phyloP scores from a whole-genome alignment of 257 asterid species.

The Nemophila menziesii region DNA sequence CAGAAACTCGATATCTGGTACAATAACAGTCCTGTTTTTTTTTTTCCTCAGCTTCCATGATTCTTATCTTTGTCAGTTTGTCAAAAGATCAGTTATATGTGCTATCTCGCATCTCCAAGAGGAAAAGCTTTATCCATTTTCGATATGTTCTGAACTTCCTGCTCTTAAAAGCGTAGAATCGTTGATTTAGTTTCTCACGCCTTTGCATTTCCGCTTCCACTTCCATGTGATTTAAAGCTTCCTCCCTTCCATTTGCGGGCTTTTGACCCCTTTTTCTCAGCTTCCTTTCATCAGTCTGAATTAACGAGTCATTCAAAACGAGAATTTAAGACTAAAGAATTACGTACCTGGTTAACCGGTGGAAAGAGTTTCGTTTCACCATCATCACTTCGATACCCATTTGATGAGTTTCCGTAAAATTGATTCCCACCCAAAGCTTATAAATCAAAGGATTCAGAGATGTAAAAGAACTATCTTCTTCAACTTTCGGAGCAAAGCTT shows the following conservation, averaged over 20 bases:
- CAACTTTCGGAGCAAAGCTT: conserved; percentile 55
- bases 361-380: conserved; percentile 41
- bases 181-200: conserved; percentile 31
- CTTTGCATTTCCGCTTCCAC: conserved; percentile 36
- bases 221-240: conserved; percentile 16
- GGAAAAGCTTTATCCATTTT: conserved; percentile 37
- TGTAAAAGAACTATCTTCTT: conserved; percentile 44
- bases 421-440: conserved; percentile 33
- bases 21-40: conserved; percentile 10
- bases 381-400: conserved; percentile 44
- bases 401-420: conserved; percentile 46
- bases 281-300: not conserved
- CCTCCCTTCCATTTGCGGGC: conserved; percentile 1
- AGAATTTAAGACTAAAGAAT: no score
- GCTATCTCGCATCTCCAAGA: conserved; percentile 32
- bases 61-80: conserved; percentile 47
- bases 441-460: conserved; percentile 39
- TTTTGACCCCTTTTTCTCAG: conserved; percentile 7
- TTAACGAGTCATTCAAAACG: no score
- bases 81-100: conserved; percentile 29
- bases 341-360: conserved; percentile 16
- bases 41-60: conserved; percentile 58
- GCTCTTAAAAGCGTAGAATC: conserved; percentile 33
- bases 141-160: conserved; percentile 36
- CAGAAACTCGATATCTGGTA: conserved; percentile 58